Conservation (phyloP, 805 yeast species). For the Ogataea kodamae region DNA sequence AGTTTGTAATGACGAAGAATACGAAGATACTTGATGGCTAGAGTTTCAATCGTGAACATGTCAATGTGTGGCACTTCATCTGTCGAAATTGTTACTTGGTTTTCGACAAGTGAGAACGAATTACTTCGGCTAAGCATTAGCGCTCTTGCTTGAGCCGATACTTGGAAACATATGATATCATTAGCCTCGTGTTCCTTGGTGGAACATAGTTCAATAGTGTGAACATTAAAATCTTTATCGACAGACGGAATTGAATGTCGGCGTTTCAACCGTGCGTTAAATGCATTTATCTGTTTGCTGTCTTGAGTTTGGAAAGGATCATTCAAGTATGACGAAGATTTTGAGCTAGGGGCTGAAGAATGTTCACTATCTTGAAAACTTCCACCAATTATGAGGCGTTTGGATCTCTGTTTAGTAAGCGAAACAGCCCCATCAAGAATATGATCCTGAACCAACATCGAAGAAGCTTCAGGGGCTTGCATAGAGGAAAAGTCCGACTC, state of each 20-base stretch:
- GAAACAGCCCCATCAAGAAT: conserved; percentile 4
- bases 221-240: conserved; percentile 31
- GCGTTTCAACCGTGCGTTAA: conserved; percentile 30
- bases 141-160: conserved; percentile 4
- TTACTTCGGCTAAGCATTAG: conserved; percentile 29
- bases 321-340: conserved; percentile 9
- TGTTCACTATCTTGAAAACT: conserved; percentile 21
- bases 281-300: conserved; percentile 20
- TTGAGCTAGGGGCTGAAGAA: conserved; percentile 5
- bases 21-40: conserved; percentile 26
- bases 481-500: conserved; percentile 11
- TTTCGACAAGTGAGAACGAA: conserved; percentile 33
- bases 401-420: conserved; percentile 19
- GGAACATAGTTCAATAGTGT: conserved; percentile 25
- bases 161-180: conserved; percentile 12
- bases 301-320: conserved; percentile 2
- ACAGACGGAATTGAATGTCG: conserved; percentile 40
- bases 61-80: conserved; percentile 19
- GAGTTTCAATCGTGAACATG: conserved; percentile 21
- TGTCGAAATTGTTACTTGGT: conserved; percentile 10
- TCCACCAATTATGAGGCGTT: conserved; percentile 22
- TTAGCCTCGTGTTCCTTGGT: conserved; percentile 23
- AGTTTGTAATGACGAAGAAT: conserved; percentile 20
- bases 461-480: conserved; percentile 9
- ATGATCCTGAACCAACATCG: conserved; percentile 5